Percentiles rank a stretch among this genome's conserved stretches.
phyloP scores from a whole-genome alignment of 257 asterid species.

The Ophiorrhiza pumila region DNA sequence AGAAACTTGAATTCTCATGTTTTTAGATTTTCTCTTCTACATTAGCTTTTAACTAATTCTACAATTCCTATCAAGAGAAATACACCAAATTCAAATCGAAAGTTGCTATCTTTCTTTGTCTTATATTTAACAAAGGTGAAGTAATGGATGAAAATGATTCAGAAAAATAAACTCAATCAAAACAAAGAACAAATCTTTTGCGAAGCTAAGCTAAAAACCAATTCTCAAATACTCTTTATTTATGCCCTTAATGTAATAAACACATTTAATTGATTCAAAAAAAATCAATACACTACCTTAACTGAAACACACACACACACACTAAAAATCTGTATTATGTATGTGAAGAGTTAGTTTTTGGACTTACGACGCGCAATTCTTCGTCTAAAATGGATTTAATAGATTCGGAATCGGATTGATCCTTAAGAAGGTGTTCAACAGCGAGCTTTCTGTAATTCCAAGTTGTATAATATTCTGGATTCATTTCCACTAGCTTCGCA shows the following conservation, averaged over 20 bases:
- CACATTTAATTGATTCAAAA: background rate
- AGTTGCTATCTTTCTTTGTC: no score
- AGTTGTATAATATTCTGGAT: constrained; percentile 86
- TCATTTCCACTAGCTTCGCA: constrained; percentile 60
- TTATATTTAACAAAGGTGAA: no score
- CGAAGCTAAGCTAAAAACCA: background rate
- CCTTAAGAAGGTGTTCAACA: constrained; percentile 44
- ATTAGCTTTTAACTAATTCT: background rate
- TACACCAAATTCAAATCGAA: background rate
- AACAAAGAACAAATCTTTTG: background rate
- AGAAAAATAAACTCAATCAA: background rate
- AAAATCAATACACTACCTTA: background rate
- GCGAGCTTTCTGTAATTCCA: constrained; percentile 95
- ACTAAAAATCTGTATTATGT: no score
- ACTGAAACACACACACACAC: background rate
- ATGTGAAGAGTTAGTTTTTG: background rate
- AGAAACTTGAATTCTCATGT: background rate
- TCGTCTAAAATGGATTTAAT: constrained; percentile 53
- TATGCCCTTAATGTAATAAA: background rate
- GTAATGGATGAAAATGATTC: background rate
- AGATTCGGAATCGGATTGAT: constrained; percentile 36
- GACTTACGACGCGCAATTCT: constrained; percentile 76
- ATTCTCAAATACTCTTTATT: background rate
- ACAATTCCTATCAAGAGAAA: background rate
- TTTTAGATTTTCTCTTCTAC: background rate